Base-by-base conservation (phyloP, 78 protist species). In the Dictyostelium citrinum region DNA sequence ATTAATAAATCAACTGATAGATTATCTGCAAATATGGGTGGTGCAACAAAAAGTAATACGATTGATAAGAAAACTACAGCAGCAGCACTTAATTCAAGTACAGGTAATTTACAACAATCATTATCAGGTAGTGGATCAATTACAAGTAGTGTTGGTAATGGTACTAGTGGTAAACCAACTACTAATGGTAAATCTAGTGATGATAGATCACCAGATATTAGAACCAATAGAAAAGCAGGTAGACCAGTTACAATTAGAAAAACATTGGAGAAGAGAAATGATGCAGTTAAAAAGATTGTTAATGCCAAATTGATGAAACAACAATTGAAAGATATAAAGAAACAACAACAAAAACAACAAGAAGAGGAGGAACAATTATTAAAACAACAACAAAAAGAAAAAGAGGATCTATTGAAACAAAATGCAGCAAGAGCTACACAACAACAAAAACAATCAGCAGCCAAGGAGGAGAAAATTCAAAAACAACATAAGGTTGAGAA, bases 261-360 rank as follows among this genome's bases (percentile, higher is more conserved):
- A 74, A 91, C 95, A 39, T 49, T 88, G 78, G 93, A 88, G 45
- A 88, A 88, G 85, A 81, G 93, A 64, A 88, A 76, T 12, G 93
- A 88, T 16, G 93, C 93, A 31, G 72, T 45, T 45, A 81, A 82
- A 74, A 84, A 91, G 81, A 85, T 91, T 49, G 95, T 91, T 10
- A 84, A 83, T 39, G 91, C 80, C 0, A 78, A 82, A 29, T 51
- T 84, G 60, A 91, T 91, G 95, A 91, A 91, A 55, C 81, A 75
- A 71, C 95, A 91, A 91, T 60, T 91, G 12, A 91, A 91, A 29
- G 90, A 82, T 29, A 81, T 91, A 29, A 91, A 84, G n/a, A 72
- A 76, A 41, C 90, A 84, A 76, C 95, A 91, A 80, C 92, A 81
- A 60, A 83, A 78, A 39, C 95, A 91, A 33, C 46, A 58, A n/a